Evolutionary conservation across 2,329 filamentous ascomycete genomes (phyloP), one percentile per base, ranked within the genome.

Genomic region (Aspergillus fumigatiaffinis): DNA sequence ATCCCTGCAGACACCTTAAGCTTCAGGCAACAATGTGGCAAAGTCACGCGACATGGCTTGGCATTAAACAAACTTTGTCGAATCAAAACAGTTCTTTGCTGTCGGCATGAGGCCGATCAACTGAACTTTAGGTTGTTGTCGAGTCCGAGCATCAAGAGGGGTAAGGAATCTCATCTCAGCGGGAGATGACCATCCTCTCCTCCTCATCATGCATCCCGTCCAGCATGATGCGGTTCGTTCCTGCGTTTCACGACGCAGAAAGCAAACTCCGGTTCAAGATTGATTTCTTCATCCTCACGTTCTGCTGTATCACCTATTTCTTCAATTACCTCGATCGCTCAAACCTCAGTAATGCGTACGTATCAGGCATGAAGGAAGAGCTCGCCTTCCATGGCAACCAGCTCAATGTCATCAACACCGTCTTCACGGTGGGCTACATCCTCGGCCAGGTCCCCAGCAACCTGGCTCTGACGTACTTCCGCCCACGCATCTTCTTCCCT

Each of bases 221-320:
- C 44, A 47, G 44, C 42, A 46, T 46, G 42, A 46, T 46, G 42
- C 21, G n/a, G 42, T 8, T 20, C 7, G 14, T 46, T 38, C 32
- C 32, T 20, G 42, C 14, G 42, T 46, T 20, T 46, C 42, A 21
- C 42, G 21, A 20, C 44, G 20, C 52, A 2, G 58, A 83, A 63
- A 77, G 77, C 55, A 71, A 68, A 44, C 74, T 83, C 9, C 72
- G 81, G 20, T 71, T 76, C 54, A 82, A 83, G 65, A 74, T 82
- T 26, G 80, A 82, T 62, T 77, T 76, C 65, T 82, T 80, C 56
- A 71, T 82, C 63, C 65, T 78, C 1, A 68, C 70, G 2, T 78
- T 76, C 57, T 74, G 72, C 10, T 82, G 80, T 50, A 61, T 82
- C 2, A 76, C 73, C 25, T 81, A 76, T 56, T 82, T 81, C 58